Evolutionary conservation across 805 yeast species (phyloP).

Genomic region (Debaryomyces tyrocola): DNA sequence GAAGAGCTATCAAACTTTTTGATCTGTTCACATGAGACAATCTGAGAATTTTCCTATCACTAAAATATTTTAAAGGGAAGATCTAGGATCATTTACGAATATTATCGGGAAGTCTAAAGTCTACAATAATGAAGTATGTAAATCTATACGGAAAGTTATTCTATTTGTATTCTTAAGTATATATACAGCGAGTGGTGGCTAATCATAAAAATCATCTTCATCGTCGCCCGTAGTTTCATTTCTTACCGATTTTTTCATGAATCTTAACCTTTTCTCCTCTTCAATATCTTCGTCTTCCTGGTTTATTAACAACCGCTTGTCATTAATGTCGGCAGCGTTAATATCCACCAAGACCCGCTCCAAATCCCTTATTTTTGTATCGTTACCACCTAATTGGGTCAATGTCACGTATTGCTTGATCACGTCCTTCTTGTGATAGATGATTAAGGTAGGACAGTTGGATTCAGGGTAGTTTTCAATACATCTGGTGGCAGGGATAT

Average conservation of each 20-base stretch:
- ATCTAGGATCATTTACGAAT: too few relatives aligned
- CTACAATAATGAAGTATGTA: too few relatives aligned
- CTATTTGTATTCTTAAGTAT: too few relatives aligned
- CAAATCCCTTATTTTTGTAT: conserved; percentile 65
- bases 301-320: conserved; percentile 63
- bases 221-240: conserved; percentile 26
- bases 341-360: conserved; percentile 69
- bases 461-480: conserved; percentile 88
- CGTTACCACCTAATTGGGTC: conserved; percentile 80
- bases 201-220: conserved; percentile 24
- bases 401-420: conserved; percentile 79
- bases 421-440: conserved; percentile 78
- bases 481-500: conserved; percentile 87
- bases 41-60: too few relatives aligned
- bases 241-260: conserved; percentile 58
- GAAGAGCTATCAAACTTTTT: background rate
- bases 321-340: conserved; percentile 65
- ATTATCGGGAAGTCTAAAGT: too few relatives aligned
- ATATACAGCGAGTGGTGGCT: background rate
- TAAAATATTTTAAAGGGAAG: too few relatives aligned
- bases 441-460: conserved; percentile 87
- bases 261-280: conserved; percentile 53
- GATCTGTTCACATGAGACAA: background rate
- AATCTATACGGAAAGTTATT: too few relatives aligned
- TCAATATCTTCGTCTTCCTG: conserved; percentile 55